These are phyloP conservation scores for Fusarium pseudocircinatum DNA, from an alignment of 2,329 filamentous ascomycete genomes.

Conservation along the genomic window DNA sequence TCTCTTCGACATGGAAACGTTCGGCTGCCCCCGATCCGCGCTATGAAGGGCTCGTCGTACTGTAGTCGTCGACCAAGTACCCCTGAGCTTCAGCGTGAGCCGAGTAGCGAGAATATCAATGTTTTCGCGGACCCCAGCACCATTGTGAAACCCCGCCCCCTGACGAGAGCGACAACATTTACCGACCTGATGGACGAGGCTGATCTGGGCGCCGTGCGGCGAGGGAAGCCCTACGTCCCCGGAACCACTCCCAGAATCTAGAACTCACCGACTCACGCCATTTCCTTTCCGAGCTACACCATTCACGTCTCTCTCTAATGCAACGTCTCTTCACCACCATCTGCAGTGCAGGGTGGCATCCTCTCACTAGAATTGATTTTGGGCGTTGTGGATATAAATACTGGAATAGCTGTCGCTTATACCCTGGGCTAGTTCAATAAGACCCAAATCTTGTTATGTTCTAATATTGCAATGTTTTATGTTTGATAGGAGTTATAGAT, in stretches of 20 bases:
- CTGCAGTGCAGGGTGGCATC: slow-evolving; percentile 28
- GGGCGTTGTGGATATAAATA: slow-evolving; percentile 26
- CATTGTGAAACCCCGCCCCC: slow-evolving; percentile 43
- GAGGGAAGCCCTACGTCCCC: slow-evolving; percentile 56
- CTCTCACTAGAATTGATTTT: slow-evolving; percentile 23
- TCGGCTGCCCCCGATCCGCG: slow-evolving; percentile 51
- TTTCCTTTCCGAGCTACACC: background rate
- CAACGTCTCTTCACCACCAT: background rate
- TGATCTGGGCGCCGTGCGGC: slow-evolving; percentile 53
- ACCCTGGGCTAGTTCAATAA: slow-evolving; percentile 29
- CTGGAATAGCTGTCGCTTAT: slow-evolving; percentile 37
- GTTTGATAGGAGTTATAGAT: slow-evolving; percentile 23
- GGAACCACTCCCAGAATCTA: slow-evolving; percentile 48
- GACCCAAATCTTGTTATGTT: slow-evolving; percentile 2
- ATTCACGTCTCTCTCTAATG: slow-evolving; percentile 7
- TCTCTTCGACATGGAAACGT: slow-evolving; percentile 43
- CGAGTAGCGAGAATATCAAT: slow-evolving; percentile 61
- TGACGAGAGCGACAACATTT: slow-evolving; percentile 58
- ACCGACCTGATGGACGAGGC: slow-evolving; percentile 63
- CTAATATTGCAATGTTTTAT: slow-evolving; percentile 1
- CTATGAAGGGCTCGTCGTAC: slow-evolving; percentile 48
- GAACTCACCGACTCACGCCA: background rate
- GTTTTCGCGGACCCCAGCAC: slow-evolving; percentile 61
- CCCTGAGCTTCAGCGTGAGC: slow-evolving; percentile 52
- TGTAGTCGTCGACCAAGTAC: slow-evolving; percentile 43